Conservation (phyloP, 2,329 filamentous ascomycete species). For the Xylaria sp. region DNA sequence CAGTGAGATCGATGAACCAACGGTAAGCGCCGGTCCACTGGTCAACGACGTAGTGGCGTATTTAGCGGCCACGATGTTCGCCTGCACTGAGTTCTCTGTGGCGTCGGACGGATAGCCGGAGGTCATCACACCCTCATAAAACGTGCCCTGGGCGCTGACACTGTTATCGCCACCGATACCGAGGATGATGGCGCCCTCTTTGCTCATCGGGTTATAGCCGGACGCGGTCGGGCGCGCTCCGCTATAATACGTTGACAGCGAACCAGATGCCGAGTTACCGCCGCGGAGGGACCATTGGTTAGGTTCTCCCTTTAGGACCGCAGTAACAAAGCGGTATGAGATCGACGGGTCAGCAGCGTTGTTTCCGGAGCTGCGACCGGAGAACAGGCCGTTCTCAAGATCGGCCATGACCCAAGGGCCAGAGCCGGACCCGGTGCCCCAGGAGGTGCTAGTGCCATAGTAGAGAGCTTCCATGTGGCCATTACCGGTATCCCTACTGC, state of each 20-base stretch:
- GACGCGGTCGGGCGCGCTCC: constrained; percentile 62
- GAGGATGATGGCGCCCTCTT: constrained; percentile 74
- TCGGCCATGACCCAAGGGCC: constrained; percentile 77
- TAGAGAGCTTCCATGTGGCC: constrained; percentile 79
- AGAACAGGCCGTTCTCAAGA: constrained; percentile 74
- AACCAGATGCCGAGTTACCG: constrained; percentile 64
- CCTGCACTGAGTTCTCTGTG: constrained; percentile 68
- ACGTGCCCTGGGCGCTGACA: constrained; percentile 68
- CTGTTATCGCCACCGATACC: constrained; percentile 78
- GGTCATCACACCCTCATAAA: constrained; percentile 75
- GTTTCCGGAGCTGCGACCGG: constrained; percentile 57
- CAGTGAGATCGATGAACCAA: constrained; percentile 64
- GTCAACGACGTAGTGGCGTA: constrained; percentile 62
- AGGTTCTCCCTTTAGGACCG: constrained; percentile 65
- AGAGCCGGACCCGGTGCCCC: constrained; percentile 66
- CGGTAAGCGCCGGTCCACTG: constrained; percentile 59
- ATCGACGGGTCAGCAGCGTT: constrained; percentile 66
- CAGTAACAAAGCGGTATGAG: constrained; percentile 65
- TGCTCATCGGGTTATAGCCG: constrained; percentile 72
- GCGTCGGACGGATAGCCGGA: constrained; percentile 69
- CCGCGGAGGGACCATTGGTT: constrained; percentile 70
- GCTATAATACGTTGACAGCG: constrained; percentile 68
- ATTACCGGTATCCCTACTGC: constrained; percentile 63
- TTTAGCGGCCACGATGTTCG: constrained; percentile 68
- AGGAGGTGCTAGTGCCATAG: constrained; percentile 65